Evolutionary conservation across 176 grass and related monocot species (phyloP).

Genomic region (Hordeum vulgare): MorexV3_pseudomolecules_assembly NC_058521.1:569816440-569816939

Average conservation of each 20-base stretch:
- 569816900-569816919: slow-evolving; percentile 99
- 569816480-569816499: too few relatives aligned
- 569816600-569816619: too few relatives aligned
- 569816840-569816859: slow-evolving; percentile 85
- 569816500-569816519: too few relatives aligned
- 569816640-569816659: too few relatives aligned
- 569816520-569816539: too few relatives aligned
- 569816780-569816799: slow-evolving; percentile 70
- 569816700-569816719: background rate
- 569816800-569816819: slow-evolving; percentile 77
- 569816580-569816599: too few relatives aligned
- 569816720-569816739: background rate
- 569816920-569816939: slow-evolving; percentile 90
- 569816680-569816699: background rate
- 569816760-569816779: slow-evolving; percentile 29
- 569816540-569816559: too few relatives aligned
- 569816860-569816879: slow-evolving; percentile 77
- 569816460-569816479: too few relatives aligned
- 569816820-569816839: slow-evolving; percentile 78
- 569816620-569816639: too few relatives aligned
- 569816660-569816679: background rate
- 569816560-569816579: too few relatives aligned
- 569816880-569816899: slow-evolving; percentile 82
- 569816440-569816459: too few relatives aligned
- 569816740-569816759: background rate